Conservation (phyloP, 2,329 filamentous ascomycete species). For the Penicillium italicum region DNA sequence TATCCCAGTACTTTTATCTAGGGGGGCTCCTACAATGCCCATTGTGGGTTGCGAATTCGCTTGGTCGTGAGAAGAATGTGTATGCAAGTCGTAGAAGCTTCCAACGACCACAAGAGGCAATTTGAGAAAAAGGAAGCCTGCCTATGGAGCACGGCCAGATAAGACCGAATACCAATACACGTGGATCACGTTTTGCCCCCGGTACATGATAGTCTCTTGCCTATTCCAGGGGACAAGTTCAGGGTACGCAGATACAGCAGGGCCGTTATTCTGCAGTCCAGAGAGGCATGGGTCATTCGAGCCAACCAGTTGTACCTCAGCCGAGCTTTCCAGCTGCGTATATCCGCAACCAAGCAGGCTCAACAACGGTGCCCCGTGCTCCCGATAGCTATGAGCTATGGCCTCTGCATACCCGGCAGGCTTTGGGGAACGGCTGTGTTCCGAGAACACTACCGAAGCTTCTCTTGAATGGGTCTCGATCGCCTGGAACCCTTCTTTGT, state of each 20-base stretch:
- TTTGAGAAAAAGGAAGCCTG: background rate
- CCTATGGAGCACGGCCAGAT: slow-evolving; percentile 5
- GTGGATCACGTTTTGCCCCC: slow-evolving; percentile 16
- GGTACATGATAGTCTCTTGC: slow-evolving; percentile 11
- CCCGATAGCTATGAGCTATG: slow-evolving; percentile 5
- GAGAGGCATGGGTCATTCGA: slow-evolving; percentile 9
- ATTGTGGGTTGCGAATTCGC: slow-evolving; percentile 1
- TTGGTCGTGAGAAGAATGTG: slow-evolving; percentile 1
- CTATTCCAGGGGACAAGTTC: slow-evolving; percentile 9
- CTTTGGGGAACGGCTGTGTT: background rate
- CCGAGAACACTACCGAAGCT: slow-evolving; percentile 17
- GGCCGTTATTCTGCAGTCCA: slow-evolving; percentile 7
- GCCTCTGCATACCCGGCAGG: slow-evolving; percentile 8
- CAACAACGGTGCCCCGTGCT: slow-evolving; percentile 9
- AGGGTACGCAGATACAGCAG: slow-evolving; percentile 15
- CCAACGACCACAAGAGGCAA: slow-evolving; percentile 7
- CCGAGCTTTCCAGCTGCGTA: slow-evolving; percentile 12
- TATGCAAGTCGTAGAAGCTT: slow-evolving; percentile 8
- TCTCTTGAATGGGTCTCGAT: slow-evolving; percentile 6
- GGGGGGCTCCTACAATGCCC: background rate
- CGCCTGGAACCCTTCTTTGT: slow-evolving; percentile 10
- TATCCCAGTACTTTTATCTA: background rate
- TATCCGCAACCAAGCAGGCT: slow-evolving; percentile 19
- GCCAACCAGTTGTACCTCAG: slow-evolving; percentile 15
- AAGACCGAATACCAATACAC: slow-evolving; percentile 14